Percentiles rank a stretch among this genome's conserved stretches.
phyloP scores from a whole-genome alignment of 495 filamentous ascomycete species.

The Alectoria sarmentosa region DNA sequence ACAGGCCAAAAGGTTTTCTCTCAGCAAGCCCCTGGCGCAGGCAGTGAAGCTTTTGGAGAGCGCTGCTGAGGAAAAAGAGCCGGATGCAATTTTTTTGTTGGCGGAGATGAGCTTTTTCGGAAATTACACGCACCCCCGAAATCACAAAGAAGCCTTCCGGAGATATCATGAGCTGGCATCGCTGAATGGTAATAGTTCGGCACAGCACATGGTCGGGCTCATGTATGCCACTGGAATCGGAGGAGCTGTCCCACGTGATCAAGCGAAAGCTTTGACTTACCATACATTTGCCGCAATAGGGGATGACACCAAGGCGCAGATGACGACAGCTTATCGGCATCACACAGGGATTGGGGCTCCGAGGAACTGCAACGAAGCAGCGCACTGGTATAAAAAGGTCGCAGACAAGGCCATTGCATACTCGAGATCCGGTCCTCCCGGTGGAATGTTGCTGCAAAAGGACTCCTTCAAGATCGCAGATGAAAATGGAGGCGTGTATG shows the following conservation, averaged over 20 bases:
- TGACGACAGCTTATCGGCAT: slow-evolving; percentile 87
- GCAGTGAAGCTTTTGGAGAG: slow-evolving; percentile 70
- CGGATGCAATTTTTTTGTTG: slow-evolving; percentile 84
- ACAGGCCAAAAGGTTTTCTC: slow-evolving; percentile 23
- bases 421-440: slow-evolving; percentile 83
- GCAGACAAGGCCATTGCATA: slow-evolving; percentile 89
- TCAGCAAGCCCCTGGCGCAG: slow-evolving; percentile 30
- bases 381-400: slow-evolving; percentile 82
- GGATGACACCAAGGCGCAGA: slow-evolving; percentile 80
- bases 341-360: slow-evolving; percentile 78
- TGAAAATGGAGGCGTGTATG: slow-evolving; percentile 87
- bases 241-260: slow-evolving; percentile 73
- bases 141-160: slow-evolving; percentile 75
- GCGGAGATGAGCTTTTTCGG: slow-evolving; percentile 97
- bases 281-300: slow-evolving; percentile 87
- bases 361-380: slow-evolving; percentile 78
- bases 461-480: slow-evolving; percentile 75
- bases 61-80: slow-evolving; percentile 64
- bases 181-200: slow-evolving; percentile 77
- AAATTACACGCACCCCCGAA: slow-evolving; percentile 80
- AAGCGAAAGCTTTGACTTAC: slow-evolving; percentile 87
- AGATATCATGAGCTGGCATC: slow-evolving; percentile 74
- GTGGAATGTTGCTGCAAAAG: slow-evolving; percentile 66
- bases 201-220: slow-evolving; percentile 91
- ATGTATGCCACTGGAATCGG: slow-evolving; percentile 94